Evolutionary conservation across 768 basidiomycete species (phyloP), one percentile per base, ranked within the genome.

Genomic region (Kwoniella europaea): DNA sequence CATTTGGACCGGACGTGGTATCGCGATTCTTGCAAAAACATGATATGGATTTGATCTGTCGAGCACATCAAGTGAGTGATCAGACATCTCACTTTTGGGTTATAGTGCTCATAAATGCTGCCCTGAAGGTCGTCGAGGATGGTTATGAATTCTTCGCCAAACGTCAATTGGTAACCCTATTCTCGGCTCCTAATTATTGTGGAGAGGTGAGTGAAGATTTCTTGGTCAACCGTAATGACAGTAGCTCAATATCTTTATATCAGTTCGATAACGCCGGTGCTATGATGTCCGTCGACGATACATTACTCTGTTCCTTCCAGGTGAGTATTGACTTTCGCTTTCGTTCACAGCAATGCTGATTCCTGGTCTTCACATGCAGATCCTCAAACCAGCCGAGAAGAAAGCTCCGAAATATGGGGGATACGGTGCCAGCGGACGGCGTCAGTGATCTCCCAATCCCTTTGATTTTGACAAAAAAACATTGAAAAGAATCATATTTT

Each of bases 251-350:
- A 50, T 50, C 46, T 18, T 18, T 18, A 50, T 50, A 15, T 50
- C 46, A 98, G 86, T 99, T 99, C 80, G 96, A 99, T 84, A 99
- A 99, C 84, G 95, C 96, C 4, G 96, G 96, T 46, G 96, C 96
- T 43, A 99, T 99, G 96, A 99, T 98, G 96, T 94, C 92, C 79
- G 96, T 99, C 54, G 96, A 98, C 79, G 96, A 98, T 85, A 97
- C 96, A 10, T 84, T 98, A 74, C 84, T 98, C 74, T 98, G 96
- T 86, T 98, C 95, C 9, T 98, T 98, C 93, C 96, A 98, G 86
- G 94, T 95, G 74, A 70, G 87, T 74, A 27, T 12, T 27, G 46
- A 24, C 42, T 44, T 44, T 35, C 35, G 35, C 35, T 22, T 46
- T 42, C n/a, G 42, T 24, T 22, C 24, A 46, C 22, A 16, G 43